Conservation (phyloP, 1,139 yeast species). For the Martiniozyma asiatica region DNA sequence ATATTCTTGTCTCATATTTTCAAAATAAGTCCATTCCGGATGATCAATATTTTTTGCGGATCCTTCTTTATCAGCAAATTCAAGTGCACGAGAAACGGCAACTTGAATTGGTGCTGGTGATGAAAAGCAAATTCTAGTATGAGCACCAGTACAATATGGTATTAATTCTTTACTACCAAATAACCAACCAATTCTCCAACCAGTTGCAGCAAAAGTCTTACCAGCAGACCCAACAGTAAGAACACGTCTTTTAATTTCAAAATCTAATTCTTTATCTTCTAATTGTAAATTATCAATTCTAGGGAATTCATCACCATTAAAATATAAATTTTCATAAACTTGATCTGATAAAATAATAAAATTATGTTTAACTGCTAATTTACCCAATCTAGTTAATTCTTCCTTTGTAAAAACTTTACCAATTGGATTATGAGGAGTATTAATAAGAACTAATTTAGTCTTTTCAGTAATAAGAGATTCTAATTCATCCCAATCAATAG, state of each 20-base stretch:
- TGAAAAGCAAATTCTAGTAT: conserved; percentile 82
- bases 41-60: conserved; percentile 2
- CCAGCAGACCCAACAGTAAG: conserved; percentile 95
- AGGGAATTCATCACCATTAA: conserved; percentile 46
- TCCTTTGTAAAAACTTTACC: conserved; percentile 76
- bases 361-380: conserved; percentile 73
- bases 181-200: conserved; percentile 97
- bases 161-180: conserved; percentile 78
- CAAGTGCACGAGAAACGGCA: conserved; percentile 73
- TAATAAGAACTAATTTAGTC: conserved; percentile 78
- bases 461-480: conserved; percentile 55
- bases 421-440: conserved; percentile 93
- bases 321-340: conserved; percentile 85
- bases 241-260: conserved; percentile 68
- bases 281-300: conserved; percentile 53
- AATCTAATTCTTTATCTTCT: conserved; percentile 30
- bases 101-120: conserved; percentile 92
- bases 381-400: conserved; percentile 66
- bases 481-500: conserved; percentile 65
- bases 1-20: conserved; percentile 54
- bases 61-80: conserved; percentile 39
- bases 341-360: conserved; percentile 80
- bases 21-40: conserved; percentile 41
- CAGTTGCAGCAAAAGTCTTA: conserved; percentile 93
- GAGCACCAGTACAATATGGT: conserved; percentile 77